Evolutionary conservation across 257 asterid genomes (phyloP).

Genomic region (Solanum peruvianum): DNA sequence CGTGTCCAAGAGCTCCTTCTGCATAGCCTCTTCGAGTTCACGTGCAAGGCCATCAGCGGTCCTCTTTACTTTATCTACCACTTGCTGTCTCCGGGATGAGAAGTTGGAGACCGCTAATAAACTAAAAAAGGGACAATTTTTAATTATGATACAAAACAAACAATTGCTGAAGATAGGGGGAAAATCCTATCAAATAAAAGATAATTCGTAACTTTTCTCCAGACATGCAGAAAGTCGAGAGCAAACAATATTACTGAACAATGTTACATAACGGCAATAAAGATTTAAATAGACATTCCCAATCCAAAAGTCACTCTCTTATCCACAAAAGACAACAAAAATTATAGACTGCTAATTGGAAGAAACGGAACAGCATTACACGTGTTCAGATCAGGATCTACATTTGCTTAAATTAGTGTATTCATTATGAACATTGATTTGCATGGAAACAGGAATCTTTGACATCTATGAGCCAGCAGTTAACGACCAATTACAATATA

Average conservation of each 20-base stretch:
- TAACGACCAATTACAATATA: background rate
- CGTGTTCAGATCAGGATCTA: background rate
- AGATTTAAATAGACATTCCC: background rate
- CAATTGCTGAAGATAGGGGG: background rate
- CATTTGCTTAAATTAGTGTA: background rate
- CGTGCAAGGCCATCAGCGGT: conserved; percentile 73
- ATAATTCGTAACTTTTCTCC: background rate
- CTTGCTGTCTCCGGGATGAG: conserved; percentile 56
- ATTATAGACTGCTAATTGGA: background rate
- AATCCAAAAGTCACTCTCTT: background rate
- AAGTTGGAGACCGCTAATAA: conserved; percentile 74
- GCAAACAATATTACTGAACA: background rate
- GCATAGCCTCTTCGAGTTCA: conserved; percentile 75
- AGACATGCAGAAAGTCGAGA: background rate
- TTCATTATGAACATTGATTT: background rate
- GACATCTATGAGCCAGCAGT: background rate
- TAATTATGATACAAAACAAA: conserved; percentile 4
- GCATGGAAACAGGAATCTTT: background rate
- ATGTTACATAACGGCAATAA: background rate
- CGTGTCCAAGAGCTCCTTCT: conserved; percentile 61
- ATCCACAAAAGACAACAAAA: background rate
- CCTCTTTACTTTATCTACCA: conserved; percentile 64
- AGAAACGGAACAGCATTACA: background rate
- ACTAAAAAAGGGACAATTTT: conserved; percentile 20
- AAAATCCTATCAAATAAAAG: background rate